Evolutionary conservation across 306 rosid species (phyloP).

Genomic region (Trichosanthes truncata): DNA sequence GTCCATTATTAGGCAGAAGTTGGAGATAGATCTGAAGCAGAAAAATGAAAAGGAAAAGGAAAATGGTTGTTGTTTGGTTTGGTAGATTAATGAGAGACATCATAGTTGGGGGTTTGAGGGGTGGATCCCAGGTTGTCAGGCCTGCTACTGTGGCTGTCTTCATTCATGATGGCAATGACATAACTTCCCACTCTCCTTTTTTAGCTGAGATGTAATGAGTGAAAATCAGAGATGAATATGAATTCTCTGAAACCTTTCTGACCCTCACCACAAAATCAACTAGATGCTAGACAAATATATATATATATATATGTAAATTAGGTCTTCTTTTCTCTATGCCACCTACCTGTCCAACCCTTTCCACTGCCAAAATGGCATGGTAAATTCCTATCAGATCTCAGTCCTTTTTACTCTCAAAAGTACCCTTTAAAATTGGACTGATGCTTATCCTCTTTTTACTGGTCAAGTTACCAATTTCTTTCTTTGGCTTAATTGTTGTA

Average conservation of each 20-base stretch:
- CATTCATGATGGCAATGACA: conserved; percentile 5
- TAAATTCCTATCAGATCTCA: neutral
- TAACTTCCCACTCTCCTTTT: neutral
- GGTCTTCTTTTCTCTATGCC: neutral
- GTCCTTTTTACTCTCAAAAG: neutral
- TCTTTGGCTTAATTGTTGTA: neutral
- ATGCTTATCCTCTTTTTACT: neutral
- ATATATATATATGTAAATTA: neutral
- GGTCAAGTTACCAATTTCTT: neutral
- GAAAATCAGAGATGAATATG: conserved; percentile 12
- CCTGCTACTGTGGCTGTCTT: conserved; percentile 1
- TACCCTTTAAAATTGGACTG: neutral
- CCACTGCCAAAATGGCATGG: neutral
- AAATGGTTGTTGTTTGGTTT: neutral
- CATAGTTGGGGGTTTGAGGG: conserved; percentile 1
- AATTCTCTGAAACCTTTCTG: neutral
- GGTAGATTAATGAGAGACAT: conserved; percentile 7
- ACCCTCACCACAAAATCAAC: neutral
- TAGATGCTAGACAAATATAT: neutral
- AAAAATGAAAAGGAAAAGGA: neutral
- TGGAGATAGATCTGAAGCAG: conserved; percentile 5
- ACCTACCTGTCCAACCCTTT: conserved; percentile 1
- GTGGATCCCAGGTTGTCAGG: conserved; percentile 15
- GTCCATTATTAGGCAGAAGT: conserved; percentile 1
- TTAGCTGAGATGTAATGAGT: conserved; percentile 10